Base-by-base conservation (phyloP, 176 grass and related monocot species). In the Oryza meyeriana region DNA sequence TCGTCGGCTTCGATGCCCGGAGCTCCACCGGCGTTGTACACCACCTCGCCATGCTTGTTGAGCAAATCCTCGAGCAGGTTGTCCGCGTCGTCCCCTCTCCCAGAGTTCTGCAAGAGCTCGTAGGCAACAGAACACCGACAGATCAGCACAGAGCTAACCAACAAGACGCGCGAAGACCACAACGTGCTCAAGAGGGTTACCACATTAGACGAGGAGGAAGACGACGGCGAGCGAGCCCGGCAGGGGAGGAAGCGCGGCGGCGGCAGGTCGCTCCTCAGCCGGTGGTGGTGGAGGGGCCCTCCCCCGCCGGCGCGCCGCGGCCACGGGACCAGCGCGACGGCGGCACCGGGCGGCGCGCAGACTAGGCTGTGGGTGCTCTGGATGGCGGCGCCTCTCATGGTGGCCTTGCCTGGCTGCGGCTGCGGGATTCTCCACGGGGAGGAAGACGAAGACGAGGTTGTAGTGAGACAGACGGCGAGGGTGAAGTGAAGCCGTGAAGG, bases 51-150 rank as follows among this genome's bases (percentile, higher is more conserved):
- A 47, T 99, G 88, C 81, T 99, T 89, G 33, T 90, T 81, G 41
- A 99, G 87, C 91, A 99, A 90, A 85, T 95, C 91, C 41, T 99
- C 96, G 68, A 99, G 85, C 87, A 95, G 40, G 76, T 93, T 91
- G 58, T 95, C 95, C 40, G 83, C 83, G 41, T 91, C 90, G 6
- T 81, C 86, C 36, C 74, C 86, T 41, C 83, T 41, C 34, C 78
- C 84, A 8, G 81, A 82, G 59, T 85, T 89, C 92, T 89, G n/a
- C 76, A 30, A 2, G 26, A 55, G 36, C 8, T 22, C 71, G 52
- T 32, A 57, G 22, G 12, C 13, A 24, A 69, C 4, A 78, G 78
- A 73, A 14, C 68, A 12, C 1, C 16, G 1, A 7, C 27, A 26
- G 40, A 39, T 59, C 22, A 59, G 20, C 5, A 7, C 22, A 59